Evolutionary conservation across 805 yeast species (phyloP), one percentile per base, ranked within the genome.

Genomic region (Metschnikowia vanudenii): DNA sequence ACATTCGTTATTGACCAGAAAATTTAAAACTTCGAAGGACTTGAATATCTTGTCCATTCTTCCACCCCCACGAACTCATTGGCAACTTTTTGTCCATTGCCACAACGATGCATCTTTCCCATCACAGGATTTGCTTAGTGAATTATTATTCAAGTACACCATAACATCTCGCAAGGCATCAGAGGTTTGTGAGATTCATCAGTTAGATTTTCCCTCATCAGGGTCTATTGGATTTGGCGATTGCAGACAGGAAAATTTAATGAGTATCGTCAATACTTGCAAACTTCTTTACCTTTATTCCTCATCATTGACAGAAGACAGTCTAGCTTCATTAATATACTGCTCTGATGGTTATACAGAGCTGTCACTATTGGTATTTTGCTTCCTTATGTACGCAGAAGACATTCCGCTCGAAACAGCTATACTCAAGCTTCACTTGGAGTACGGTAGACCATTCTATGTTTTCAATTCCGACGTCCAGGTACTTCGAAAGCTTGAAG

Each of bases 271-370:
- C 43, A 84, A 84, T 52, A 69, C 85, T 16, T 82, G 94, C 63
- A 87, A 85, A 61, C 66, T 85, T 33, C 67, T 90, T 14, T 82
- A 81, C 50, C 52, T 68, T 3, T 61, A 63, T 47, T 60, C 68
- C 13, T 58, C 65, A 0, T 58, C 65, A 1, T 50, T 56, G 49
- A 67, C 73, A 39, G 60, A 67, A 9, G 56, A 46, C 18, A 60
- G 54, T 2, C 48, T 71, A 41, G 75, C 80, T 3, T 68, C 81
- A 0, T 71, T 91, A 49, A 69, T 91, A 9, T 84, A 81, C 60
- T 89, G 96, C 59, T 79, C 87, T 1, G 97, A 92, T 65, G 98
- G 98, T 0, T 92, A 91, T 64, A 88, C 97, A 0, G 97, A 90
- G 60, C 85, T 91, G 42, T 81, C 96, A 4, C 73, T 92, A n/a